Evolutionary conservation across 331 rosid genomes (phyloP), one percentile per base, ranked within the genome.

Genomic region (Quercus phellos): DNA sequence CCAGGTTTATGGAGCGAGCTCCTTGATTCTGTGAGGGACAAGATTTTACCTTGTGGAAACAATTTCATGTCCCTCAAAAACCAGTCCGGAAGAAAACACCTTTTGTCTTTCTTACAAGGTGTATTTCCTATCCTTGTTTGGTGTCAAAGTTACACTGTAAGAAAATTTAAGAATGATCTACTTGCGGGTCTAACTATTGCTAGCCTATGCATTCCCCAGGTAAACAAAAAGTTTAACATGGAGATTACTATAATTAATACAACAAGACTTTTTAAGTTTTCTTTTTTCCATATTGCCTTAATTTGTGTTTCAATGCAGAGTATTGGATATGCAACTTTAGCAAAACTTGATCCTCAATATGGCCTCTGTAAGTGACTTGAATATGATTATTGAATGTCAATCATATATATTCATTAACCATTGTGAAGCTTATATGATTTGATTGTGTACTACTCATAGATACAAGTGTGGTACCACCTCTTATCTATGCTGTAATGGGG

Each of bases 181-280:
- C 84, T 93, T 55, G 88, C 97, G 4, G 94, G 96, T 14, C 71
- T 93, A 74, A 93, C 96, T 26, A 85, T 90, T 55, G 91, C 94
- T 8, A 89, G 96, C 75, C 92, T 93, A 46, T 89, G 96, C 82
- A 88, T 93, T 79, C 97, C 97, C 2, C 93, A 90, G 90, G 97
- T 90, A 87, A 73, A 8, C 9, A 46, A 16, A 34, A 35, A 7
- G 1, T 38, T 27, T 0, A 1, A 9, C 50, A 1, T 3, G 55
- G 5, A n/a, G 17, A 70, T 43, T 6, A 21, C 9, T 38, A 38
- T 61, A 19, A 55, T n/a, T 42, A 55, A 73, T 73, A 5, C 38
- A 35, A 24, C 0, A 16, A 29, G 38, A 46, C 13, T 21, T 2
- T 29, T 0, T 38, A 6, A 35, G 21, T 2, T 68, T 58, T 53